Evolutionary conservation across 2,329 filamentous ascomycete species (phyloP).

Genomic region (Elsinoe ampelina): DNA sequence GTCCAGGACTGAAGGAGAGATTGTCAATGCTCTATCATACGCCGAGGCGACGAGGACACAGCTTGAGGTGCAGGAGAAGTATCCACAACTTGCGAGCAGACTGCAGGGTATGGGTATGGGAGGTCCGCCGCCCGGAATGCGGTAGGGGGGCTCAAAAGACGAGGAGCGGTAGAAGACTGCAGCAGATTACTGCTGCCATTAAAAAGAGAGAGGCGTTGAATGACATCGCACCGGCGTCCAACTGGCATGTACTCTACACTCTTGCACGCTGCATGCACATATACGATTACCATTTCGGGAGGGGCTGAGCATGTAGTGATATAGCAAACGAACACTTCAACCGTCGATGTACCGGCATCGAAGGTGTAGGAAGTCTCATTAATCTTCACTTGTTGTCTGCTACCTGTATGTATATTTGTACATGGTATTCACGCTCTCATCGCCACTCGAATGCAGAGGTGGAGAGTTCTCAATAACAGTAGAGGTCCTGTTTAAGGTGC

Average conservation of each 20-base stretch:
- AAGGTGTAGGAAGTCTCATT: neutral
- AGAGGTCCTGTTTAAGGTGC: no score
- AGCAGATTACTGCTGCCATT: neutral
- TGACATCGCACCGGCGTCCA: neutral
- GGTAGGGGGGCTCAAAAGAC: constrained; percentile 4
- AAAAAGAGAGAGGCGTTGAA: neutral
- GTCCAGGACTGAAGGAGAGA: constrained; percentile 86
- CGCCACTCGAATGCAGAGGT: no score
- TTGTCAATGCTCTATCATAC: constrained; percentile 92
- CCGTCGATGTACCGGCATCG: neutral
- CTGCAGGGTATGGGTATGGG: constrained; percentile 38
- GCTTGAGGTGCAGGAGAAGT: constrained; percentile 58
- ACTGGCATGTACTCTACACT: neutral
- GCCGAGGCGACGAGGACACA: constrained; percentile 95
- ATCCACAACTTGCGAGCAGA: constrained; percentile 41
- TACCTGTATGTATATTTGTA: no score
- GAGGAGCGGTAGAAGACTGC: neutral
- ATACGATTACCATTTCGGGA: neutral
- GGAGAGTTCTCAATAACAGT: no score
- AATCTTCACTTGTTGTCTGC: neutral
- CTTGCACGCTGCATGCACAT: neutral
- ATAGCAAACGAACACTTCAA: neutral
- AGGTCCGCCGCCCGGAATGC: constrained; percentile 20
- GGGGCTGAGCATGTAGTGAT: neutral
- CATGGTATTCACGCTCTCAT: no score